A percentile compares a stretch with the other conserved stretches of the same genome.
These are phyloP conservation scores for Petrea volubilis DNA, from an alignment of 257 asterid genomes.

Conservation along the genomic window DNA sequence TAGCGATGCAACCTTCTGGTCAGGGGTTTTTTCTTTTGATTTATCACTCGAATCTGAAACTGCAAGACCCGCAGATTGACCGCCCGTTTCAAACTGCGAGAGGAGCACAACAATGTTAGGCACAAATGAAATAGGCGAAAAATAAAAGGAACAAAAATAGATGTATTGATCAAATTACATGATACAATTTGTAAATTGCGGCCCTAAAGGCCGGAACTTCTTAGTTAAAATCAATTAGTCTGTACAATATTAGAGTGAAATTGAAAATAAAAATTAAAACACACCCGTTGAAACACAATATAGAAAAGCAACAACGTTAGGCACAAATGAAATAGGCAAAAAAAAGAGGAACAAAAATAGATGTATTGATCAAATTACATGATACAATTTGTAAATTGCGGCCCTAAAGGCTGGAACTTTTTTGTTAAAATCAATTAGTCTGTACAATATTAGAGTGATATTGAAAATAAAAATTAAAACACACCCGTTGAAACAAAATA, in stretches of 20 bases:
- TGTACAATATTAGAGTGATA: not conserved
- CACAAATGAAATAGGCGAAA: slow-evolving; percentile 9
- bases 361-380: not conserved
- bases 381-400: not conserved
- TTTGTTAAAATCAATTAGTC: not conserved
- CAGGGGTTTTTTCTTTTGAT: slow-evolving; percentile 64
- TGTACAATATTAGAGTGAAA: not conserved
- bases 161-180: not conserved
- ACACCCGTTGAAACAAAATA: not conserved
- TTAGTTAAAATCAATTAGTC: not conserved
- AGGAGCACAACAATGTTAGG: slow-evolving; percentile 19
- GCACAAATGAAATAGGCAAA: slow-evolving; percentile 9
- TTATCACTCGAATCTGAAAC: slow-evolving; percentile 75
- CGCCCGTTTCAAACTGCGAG: slow-evolving; percentile 73
- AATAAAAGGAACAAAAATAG: not conserved
- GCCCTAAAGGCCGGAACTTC: not conserved
- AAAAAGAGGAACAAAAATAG: not conserved
- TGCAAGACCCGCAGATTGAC: slow-evolving; percentile 47
- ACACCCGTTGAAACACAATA: not conserved
- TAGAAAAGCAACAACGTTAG: slow-evolving; percentile 7
- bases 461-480: not conserved
- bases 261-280: not conserved
- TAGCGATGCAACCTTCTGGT: slow-evolving; percentile 65
- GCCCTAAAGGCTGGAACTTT: not conserved
- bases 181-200: not conserved